A percentile compares a stretch with the other conserved stretches of the same genome.
Conservation (phyloP, 73 alveolate genomes). For the Tetrahymena malaccensis region DNA sequence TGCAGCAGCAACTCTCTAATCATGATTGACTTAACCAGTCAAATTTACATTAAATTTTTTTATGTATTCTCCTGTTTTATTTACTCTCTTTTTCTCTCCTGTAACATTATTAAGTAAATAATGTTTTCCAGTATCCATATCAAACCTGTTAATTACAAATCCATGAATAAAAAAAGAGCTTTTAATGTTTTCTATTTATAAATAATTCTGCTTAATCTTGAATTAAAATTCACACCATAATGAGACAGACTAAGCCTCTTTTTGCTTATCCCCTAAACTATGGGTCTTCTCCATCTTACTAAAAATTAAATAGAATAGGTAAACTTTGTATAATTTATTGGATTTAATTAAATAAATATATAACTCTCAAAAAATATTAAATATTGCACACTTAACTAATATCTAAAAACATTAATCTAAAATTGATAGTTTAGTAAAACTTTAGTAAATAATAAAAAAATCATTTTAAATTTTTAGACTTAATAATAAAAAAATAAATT, state of each 20-base stretch:
- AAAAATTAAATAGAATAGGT: background rate
- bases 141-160: background rate
- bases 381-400: background rate
- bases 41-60: constrained; percentile 31
- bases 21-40: constrained; percentile 34
- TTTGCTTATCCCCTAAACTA: background rate
- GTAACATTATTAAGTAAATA: constrained; percentile 24
- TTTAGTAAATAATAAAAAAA: no score
- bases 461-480: no score
- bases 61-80: constrained; percentile 36
- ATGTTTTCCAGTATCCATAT: constrained; percentile 26
- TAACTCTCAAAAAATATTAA: background rate
- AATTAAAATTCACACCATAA: background rate
- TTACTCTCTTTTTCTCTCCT: constrained; percentile 19
- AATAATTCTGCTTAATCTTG: background rate
- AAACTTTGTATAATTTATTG: background rate
- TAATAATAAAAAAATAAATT: no score
- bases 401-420: background rate
- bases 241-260: background rate
- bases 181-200: background rate
- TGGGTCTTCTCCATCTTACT: background rate
- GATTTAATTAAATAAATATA: background rate
- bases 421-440: no score
- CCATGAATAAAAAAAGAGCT: background rate
- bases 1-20: constrained; percentile 34